Evolutionary conservation across 2,329 filamentous ascomycete species (phyloP), one percentile per base, ranked within the genome.

Genomic region (Coniochaeta hoffmannii): DNA sequence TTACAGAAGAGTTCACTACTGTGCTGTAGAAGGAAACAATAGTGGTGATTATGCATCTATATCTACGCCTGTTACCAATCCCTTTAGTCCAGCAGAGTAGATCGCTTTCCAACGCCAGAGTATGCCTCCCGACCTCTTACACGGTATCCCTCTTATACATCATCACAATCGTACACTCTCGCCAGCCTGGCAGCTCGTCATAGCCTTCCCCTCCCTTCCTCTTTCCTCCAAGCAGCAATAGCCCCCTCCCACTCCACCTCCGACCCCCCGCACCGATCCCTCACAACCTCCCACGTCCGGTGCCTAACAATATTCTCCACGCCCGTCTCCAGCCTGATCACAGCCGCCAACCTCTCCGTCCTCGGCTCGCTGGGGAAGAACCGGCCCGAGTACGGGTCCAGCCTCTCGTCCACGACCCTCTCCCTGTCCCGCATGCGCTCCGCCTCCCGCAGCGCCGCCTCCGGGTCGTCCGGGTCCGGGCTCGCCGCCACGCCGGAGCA

Each of bases 341-440:
- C 67, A 41, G 77, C 79, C 10, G 90, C 91, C 58, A 99, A 69
- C 51, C 80, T 82, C 71, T 97, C 89, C 0, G 91, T 94, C 60
- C 91, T 79, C 14, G 89, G 79, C 72, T 97, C 91, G 53, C 77
- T 74, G 0, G 89, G 85, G 63, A 93, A 93, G 68, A 90, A 96
- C 24, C 93, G 78, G 7, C 78, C 88, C 10, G 88, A 92, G 68
- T 99, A 99, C 1, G 94, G 94, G 73, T 99, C 94, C 57, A 97
- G 69, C 55, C 94, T 78, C 72, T 97, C 94, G 68, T 97, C 83
- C 4, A 97, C 85, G 0, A 93, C 78, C 53, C 85, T 77, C 65
- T 93, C 87, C 50, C 86, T 78, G 59, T 88, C 84, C 63, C 77
- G 83, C 56, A 85, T 81, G 54, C 83, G 83, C 70, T 96, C 88